Base-by-base conservation (phyloP, 768 basidiomycete genomes). In the Termitomyces sp. region DNA sequence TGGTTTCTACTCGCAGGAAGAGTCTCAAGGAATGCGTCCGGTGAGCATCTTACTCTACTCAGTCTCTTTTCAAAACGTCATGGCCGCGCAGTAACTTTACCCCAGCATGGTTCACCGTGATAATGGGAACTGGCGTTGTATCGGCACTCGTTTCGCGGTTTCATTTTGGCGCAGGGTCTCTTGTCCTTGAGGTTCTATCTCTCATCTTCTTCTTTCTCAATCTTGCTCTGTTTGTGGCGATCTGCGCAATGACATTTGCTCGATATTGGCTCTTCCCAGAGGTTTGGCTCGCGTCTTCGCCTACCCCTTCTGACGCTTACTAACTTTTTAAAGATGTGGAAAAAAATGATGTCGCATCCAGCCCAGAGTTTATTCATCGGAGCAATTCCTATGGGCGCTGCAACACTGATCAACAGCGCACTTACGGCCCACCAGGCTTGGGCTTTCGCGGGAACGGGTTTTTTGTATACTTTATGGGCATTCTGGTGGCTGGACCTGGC, bases 401-500 rank as follows among this genome's bases (percentile, higher is more conserved):
- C 80, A 2, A 87, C 86, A 1, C 67, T 88, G 35, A 77, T 87
- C 52, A 80, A 75, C 54, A 70, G 79, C 40, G 77, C 78, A 0
- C 71, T 80, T 19, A 68, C 69, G 5, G 70, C 80, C 38, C 68
- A 84, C n/a, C 66, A 81, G 57, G 59, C 67, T 11, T 67, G 71
- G 58, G 79, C 73, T 19, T 74, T 86, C 54, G 83, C 82, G 0
- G 84, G 84, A 12, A 72, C 62, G 41, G 51, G 63, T 1, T 83
- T 86, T 66, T 65, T 86, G 2, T 82, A 79, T 55, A 64, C 73
- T 26, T 63, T 87, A 38, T 87, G 87, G 82, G 79, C 67, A 2
- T 62, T 86, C 42, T 91, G 88, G 87, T 89, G 86, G 88, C 44
- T 83, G 41, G 84, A 87, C 60, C 70, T 82, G 1, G 69, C 70